phyloP scores from a whole-genome alignment of 208 protist genomes.

The Entamoeba moshkovskii region DNA sequence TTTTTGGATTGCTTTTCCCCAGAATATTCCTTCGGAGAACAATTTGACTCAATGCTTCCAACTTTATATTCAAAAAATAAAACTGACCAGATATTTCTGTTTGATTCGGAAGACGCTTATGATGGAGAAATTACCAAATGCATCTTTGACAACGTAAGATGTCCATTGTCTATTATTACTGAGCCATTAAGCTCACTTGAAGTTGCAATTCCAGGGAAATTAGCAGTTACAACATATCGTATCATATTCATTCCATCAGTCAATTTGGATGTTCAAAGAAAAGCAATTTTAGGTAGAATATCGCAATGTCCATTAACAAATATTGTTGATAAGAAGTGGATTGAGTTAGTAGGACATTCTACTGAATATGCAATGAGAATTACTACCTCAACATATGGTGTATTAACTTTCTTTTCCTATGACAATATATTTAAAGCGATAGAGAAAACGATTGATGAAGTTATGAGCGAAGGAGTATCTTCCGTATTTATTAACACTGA shows the following conservation, averaged over 20 bases:
- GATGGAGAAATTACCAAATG: background rate
- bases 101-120: background rate
- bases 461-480: background rate
- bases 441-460: background rate
- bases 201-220: background rate
- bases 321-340: background rate
- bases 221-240: background rate
- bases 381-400: background rate
- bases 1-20: background rate
- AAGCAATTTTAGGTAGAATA: background rate
- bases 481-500: no score
- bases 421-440: background rate
- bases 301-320: background rate
- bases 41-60: background rate
- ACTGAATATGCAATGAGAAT: background rate
- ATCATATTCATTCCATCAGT: background rate
- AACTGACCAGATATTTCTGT: background rate
- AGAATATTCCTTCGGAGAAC: background rate
- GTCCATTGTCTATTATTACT: background rate
- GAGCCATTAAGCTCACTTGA: background rate
- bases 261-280: background rate
- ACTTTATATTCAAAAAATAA: background rate
- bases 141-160: background rate
- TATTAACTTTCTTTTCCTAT: background rate
- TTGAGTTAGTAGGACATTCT: background rate